Percentiles rank a stretch among this genome's conserved stretches.
These are phyloP conservation scores for Gonium pectorale DNA, from an alignment of 139 green algal species.

Conservation along the genomic window DNA sequence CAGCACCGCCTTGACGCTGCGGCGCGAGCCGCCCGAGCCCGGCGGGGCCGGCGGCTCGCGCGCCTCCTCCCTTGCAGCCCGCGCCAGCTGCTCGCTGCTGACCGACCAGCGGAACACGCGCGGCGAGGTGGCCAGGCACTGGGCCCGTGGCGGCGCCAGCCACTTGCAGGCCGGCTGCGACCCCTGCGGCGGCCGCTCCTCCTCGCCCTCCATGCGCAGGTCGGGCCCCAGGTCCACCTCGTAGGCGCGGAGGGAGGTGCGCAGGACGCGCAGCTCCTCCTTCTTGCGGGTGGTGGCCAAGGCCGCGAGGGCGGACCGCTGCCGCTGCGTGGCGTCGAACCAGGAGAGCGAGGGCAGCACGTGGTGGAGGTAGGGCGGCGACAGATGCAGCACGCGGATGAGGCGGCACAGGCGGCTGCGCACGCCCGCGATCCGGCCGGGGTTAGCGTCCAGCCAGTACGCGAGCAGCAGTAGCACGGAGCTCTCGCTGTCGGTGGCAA, in stretches of 20 bases:
- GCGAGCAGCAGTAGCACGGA: slow-evolving; percentile 18
- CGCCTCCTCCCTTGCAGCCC: too few relatives aligned
- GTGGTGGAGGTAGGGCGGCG: background rate
- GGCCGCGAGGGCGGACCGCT: background rate
- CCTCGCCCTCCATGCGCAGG: too few relatives aligned
- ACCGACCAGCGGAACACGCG: background rate
- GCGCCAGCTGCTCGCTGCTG: background rate
- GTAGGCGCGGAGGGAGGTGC: background rate
- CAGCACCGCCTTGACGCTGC: background rate
- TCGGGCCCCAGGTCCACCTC: background rate
- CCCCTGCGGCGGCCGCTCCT: background rate
- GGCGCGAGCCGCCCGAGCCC: background rate
- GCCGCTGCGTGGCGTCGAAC: background rate
- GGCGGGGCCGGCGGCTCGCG: too few relatives aligned
- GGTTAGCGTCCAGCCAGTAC: background rate
- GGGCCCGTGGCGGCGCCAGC: background rate
- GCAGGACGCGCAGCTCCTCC: background rate
- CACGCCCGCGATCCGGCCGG: background rate
- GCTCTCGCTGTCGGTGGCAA: slow-evolving; percentile 1
- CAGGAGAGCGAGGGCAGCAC: background rate
- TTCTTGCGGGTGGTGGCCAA: background rate
- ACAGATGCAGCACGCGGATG: background rate
- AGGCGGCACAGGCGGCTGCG: background rate
- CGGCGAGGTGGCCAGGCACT: background rate
- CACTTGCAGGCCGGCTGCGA: background rate